These are phyloP conservation scores for Xylaria sp. DNA, from an alignment of 2,329 filamentous ascomycete genomes.

Conservation along the genomic window DNA sequence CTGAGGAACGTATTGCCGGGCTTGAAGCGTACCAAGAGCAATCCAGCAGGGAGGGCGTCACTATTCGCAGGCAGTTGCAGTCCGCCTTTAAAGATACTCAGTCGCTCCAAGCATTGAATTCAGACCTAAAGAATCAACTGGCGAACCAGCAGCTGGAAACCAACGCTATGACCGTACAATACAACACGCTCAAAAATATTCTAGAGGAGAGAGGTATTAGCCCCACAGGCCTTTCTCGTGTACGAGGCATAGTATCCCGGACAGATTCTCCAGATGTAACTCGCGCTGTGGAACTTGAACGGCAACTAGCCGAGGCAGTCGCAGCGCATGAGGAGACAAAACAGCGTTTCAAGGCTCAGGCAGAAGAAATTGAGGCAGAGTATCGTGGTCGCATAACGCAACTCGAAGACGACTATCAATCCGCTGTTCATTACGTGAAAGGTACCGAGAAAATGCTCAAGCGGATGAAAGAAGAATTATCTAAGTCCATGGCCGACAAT, in stretches of 20 bases:
- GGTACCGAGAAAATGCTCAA: conserved; percentile 99
- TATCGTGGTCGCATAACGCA: conserved; percentile 95
- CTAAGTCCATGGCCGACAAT: conserved; percentile 90
- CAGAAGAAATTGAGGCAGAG: conserved; percentile 85
- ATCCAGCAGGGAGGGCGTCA: conserved; percentile 89
- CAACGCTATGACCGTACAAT: conserved; percentile 92
- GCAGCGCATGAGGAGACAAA: conserved; percentile 89
- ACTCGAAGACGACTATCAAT: conserved; percentile 96
- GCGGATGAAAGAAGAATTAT: conserved; percentile 97
- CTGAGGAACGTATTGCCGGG: conserved; percentile 95
- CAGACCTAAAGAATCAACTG: conserved; percentile 83
- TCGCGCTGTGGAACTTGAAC: conserved; percentile 85
- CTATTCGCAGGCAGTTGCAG: conserved; percentile 90
- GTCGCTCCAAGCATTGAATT: conserved; percentile 79
- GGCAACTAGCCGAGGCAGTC: conserved; percentile 80
- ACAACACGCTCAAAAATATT: conserved; percentile 92
- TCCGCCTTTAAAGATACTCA: conserved; percentile 84
- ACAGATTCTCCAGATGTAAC: conserved; percentile 83
- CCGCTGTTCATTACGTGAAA: conserved; percentile 96
- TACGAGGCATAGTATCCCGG: conserved; percentile 76
- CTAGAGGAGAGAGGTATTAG: conserved; percentile 89
- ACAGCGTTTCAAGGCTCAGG: conserved; percentile 77
- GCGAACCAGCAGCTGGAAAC: conserved; percentile 89
- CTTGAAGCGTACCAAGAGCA: conserved; percentile 98
- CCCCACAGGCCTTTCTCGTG: conserved; percentile 75